Percentiles rank a stretch among this genome's conserved stretches.
Evolutionary conservation across 2,329 filamentous ascomycete genomes (phyloP).

Genomic region (Fusarium acutatum): DNA sequence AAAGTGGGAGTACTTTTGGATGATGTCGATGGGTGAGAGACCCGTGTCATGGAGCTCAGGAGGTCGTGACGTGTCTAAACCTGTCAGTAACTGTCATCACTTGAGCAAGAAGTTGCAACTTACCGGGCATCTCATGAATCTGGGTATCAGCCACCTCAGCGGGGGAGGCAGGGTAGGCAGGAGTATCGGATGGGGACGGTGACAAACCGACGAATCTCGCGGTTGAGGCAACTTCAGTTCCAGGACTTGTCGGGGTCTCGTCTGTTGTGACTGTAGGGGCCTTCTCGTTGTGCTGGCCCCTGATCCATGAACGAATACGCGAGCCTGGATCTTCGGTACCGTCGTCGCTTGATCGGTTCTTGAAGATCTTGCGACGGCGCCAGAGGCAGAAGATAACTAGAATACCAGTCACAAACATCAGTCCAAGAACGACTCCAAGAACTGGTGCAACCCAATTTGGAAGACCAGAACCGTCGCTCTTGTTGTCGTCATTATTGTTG

Average conservation of each 20-base stretch:
- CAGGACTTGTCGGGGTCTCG: conserved; percentile 51
- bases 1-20: conserved; percentile 46
- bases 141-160: conserved; percentile 55
- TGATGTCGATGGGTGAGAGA: conserved; percentile 51
- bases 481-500: conserved; percentile 24
- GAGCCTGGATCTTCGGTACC: conserved; percentile 57
- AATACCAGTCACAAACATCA: conserved; percentile 63
- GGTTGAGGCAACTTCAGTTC: conserved; percentile 49
- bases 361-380: conserved; percentile 57
- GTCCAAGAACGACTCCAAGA: conserved; percentile 67
- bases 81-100: not conserved
- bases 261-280: conserved; percentile 56
- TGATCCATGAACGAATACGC: conserved; percentile 63
- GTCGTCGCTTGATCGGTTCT: conserved; percentile 48
- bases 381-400: conserved; percentile 62
- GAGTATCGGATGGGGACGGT: conserved; percentile 20
- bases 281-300: conserved; percentile 55
- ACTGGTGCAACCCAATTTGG: conserved; percentile 69
- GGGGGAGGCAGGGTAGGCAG: conserved; percentile 14
- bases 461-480: conserved; percentile 49
- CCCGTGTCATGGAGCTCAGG: conserved; percentile 57
- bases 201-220: conserved; percentile 16
- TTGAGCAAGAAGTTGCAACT: conserved; percentile 9
- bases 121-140: conserved; percentile 59
- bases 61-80: conserved; percentile 53